Conservation (phyloP, 2,329 filamentous ascomycete genomes). For the Epichloe scottii region DNA sequence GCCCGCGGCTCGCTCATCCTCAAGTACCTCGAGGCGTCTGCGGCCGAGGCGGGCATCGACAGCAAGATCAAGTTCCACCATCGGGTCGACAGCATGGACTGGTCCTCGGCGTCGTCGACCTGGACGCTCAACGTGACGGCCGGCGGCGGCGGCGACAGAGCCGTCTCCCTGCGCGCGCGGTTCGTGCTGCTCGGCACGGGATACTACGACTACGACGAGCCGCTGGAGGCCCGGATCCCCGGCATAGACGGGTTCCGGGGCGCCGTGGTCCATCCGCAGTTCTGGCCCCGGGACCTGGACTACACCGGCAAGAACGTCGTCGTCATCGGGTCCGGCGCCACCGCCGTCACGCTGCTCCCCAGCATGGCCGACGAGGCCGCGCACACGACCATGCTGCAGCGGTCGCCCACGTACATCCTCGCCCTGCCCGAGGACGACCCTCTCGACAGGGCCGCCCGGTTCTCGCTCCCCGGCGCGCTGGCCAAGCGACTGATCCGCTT, state of each 20-base stretch:
- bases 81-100: slow-evolving; percentile 32
- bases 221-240: slow-evolving; percentile 46
- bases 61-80: slow-evolving; percentile 36
- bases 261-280: slow-evolving; percentile 53
- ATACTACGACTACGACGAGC: slow-evolving; percentile 58
- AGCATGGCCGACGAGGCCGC: slow-evolving; percentile 48
- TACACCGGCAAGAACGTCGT: slow-evolving; percentile 53
- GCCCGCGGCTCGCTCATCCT: slow-evolving; percentile 35
- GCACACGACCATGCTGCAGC: slow-evolving; percentile 64
- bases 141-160: slow-evolving; percentile 8
- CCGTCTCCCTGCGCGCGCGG: slow-evolving; percentile 28
- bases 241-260: slow-evolving; percentile 54
- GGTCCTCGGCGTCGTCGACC: slow-evolving; percentile 38
- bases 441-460: slow-evolving; percentile 22
- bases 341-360: slow-evolving; percentile 62
- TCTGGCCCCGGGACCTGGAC: slow-evolving; percentile 56
- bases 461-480: slow-evolving; percentile 33
- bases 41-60: slow-evolving; percentile 23
- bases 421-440: slow-evolving; percentile 27
- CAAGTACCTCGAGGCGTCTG: slow-evolving; percentile 37
- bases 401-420: slow-evolving; percentile 59
- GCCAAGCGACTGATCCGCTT: slow-evolving; percentile 30
- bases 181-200: slow-evolving; percentile 38
- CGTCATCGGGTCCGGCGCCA: slow-evolving; percentile 63
- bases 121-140: slow-evolving; percentile 36